Evolutionary conservation across 495 filamentous ascomycete species (phyloP).

Genomic region (Aspergillus sclerotiicarbonarius): DNA sequence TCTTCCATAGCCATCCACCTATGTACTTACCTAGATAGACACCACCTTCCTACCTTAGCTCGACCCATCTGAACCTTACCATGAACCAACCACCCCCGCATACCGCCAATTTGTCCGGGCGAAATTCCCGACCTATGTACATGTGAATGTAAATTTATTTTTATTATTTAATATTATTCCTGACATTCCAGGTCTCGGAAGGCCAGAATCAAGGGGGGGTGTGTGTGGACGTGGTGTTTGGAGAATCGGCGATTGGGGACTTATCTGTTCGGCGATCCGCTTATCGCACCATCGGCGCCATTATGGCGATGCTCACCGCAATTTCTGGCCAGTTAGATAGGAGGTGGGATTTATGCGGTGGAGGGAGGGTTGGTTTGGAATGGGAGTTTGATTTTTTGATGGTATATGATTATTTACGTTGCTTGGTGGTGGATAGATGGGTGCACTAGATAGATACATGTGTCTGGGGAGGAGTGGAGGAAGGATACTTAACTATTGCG

Average conservation of each 20-base stretch:
- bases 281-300: slow-evolving; percentile 1
- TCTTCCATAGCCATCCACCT: not conserved
- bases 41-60: too few species aligned
- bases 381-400: too few species aligned
- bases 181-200: not conserved
- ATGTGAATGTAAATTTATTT: too few species aligned
- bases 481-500: too few species aligned
- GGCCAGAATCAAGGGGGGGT: not conserved
- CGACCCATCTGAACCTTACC: too few species aligned
- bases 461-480: too few species aligned
- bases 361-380: not conserved
- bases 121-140: not conserved
- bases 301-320: slow-evolving; percentile 5
- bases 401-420: too few species aligned
- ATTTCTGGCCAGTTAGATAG: not conserved
- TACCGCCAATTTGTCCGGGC: not conserved
- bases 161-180: too few species aligned
- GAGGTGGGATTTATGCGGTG: not conserved
- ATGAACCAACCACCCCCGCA: not conserved
- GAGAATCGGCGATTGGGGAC: not conserved
- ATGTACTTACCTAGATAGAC: not conserved
- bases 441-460: too few species aligned
- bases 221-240: too few species aligned
- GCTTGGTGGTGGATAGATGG: too few species aligned
- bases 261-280: not conserved